phyloP scores from a whole-genome alignment of 768 basidiomycete genomes.

The Flagelloscypha sp. region DNA sequence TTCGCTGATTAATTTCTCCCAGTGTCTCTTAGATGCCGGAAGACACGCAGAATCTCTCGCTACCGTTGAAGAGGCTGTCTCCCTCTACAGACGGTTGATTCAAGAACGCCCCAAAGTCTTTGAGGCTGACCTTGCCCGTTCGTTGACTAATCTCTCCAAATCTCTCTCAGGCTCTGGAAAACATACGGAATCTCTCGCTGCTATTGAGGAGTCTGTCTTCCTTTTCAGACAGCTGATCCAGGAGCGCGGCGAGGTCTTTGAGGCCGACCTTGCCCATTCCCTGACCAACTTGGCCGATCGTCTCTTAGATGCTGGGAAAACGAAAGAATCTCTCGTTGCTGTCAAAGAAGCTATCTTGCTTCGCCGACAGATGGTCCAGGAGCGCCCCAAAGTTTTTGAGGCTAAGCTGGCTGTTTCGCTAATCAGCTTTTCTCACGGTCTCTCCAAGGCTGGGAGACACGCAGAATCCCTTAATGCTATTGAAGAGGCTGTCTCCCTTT shows the following conservation, averaged over 20 bases:
- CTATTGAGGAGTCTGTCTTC: neutral
- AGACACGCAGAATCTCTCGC: neutral
- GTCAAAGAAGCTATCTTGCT: neutral
- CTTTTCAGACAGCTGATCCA: neutral
- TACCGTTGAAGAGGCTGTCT: neutral
- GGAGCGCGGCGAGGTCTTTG: neutral
- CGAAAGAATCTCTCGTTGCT: neutral
- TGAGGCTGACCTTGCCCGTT: too few relatives aligned
- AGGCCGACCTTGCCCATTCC: neutral
- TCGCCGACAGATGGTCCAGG: neutral
- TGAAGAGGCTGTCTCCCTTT: slow-evolving; percentile 5
- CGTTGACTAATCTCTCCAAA: neutral
- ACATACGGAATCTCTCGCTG: neutral
- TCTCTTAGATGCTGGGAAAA: neutral
- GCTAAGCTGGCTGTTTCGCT: neutral
- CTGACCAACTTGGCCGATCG: neutral
- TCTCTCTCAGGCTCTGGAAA: neutral
- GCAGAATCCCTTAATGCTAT: slow-evolving; percentile 6
- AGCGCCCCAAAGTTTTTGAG: neutral
- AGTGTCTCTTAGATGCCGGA: neutral
- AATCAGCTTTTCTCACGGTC: neutral
- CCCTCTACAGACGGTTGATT: too few relatives aligned
- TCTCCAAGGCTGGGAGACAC: neutral
- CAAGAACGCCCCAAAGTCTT: too few relatives aligned
- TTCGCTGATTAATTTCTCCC: neutral